These are phyloP conservation scores for Skeletonema tropicum DNA, from an alignment of 108 stramenopile species.

Conservation along the genomic window DNA sequence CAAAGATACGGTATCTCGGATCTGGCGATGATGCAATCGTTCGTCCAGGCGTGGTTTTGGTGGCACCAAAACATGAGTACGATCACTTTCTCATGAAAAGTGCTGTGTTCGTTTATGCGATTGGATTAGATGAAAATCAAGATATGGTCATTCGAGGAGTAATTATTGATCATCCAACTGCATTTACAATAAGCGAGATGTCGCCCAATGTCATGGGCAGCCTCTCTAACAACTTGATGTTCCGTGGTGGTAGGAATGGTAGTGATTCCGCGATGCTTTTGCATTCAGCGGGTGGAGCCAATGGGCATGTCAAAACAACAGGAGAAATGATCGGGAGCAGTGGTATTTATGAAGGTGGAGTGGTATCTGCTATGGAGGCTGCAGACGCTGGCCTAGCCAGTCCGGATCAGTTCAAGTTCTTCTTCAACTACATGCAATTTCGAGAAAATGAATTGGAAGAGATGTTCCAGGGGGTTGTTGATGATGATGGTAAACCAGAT, in stretches of 20 bases:
- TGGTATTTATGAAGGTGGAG: constrained; percentile 79
- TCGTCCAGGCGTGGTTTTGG: constrained; percentile 68
- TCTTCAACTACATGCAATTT: constrained; percentile 83
- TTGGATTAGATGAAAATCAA: constrained; percentile 70
- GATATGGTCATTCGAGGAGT: constrained; percentile 81
- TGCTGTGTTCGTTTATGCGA: constrained; percentile 80
- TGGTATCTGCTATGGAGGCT: constrained; percentile 52
- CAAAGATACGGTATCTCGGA: constrained; percentile 58
- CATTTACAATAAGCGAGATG: constrained; percentile 84
- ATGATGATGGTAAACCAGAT: constrained; percentile 57
- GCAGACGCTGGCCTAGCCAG: constrained; percentile 47
- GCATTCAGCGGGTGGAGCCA: constrained; percentile 60
- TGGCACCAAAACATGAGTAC: constrained; percentile 77
- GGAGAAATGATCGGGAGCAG: constrained; percentile 69
- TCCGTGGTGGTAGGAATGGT: constrained; percentile 76
- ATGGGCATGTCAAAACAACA: constrained; percentile 37
- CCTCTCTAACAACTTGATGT: constrained; percentile 59
- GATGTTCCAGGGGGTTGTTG: constrained; percentile 59
- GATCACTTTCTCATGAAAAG: constrained; percentile 78
- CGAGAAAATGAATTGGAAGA: constrained; percentile 74
- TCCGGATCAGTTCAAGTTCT: constrained; percentile 72
- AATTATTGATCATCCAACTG: constrained; percentile 84
- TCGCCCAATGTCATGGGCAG: constrained; percentile 50
- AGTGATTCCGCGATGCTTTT: constrained; percentile 65
- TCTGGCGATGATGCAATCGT: constrained; percentile 75